Percentiles rank a stretch among this genome's conserved stretches.
These are phyloP conservation scores for Leccinum incarnatum DNA, from an alignment of 768 basidiomycete genomes.

Conservation along the genomic window DNA sequence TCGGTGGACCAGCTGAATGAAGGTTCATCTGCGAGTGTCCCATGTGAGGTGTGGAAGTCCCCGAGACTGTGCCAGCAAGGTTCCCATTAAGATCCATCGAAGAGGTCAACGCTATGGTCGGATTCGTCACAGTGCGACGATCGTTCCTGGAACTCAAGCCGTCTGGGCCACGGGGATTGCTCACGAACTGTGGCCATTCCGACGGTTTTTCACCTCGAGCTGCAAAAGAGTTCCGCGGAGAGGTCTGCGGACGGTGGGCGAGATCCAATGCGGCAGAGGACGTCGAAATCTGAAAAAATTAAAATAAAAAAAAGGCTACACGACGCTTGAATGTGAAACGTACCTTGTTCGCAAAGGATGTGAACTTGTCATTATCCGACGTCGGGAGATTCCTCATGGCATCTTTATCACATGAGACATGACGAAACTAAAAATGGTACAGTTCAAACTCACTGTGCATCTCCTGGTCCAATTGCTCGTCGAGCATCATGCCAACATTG, in stretches of 20 bases:
- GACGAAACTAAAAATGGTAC: slow-evolving; percentile 7
- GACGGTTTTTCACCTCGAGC: slow-evolving; percentile 71
- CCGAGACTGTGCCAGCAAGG: slow-evolving; percentile 48
- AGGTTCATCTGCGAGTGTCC: slow-evolving; percentile 54
- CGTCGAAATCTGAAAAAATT: slow-evolving; percentile 58
- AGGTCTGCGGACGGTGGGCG: slow-evolving; percentile 83
- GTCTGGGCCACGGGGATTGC: slow-evolving; percentile 60
- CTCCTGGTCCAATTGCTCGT: slow-evolving; percentile 90
- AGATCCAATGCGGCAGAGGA: slow-evolving; percentile 93
- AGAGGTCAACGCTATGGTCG: slow-evolving; percentile 61
- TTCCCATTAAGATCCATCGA: slow-evolving; percentile 50
- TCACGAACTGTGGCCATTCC: slow-evolving; percentile 92
- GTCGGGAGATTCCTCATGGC: slow-evolving; percentile 87
- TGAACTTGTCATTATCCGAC: slow-evolving; percentile 86
- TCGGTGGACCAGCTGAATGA: slow-evolving; percentile 35
- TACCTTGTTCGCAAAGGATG: slow-evolving; percentile 65
- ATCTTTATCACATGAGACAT: slow-evolving; percentile 45
- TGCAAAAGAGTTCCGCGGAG: slow-evolving; percentile 59
- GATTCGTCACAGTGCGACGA: slow-evolving; percentile 73
- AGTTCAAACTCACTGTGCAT: slow-evolving; percentile 73
- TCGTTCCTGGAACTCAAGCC: slow-evolving; percentile 52
- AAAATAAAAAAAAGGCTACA: neutral
- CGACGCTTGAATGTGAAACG: slow-evolving; percentile 15
- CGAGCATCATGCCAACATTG: slow-evolving; percentile 87
- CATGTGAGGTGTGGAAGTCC: slow-evolving; percentile 61